Conservation (phyloP, 2,329 filamentous ascomycete species). For the Cladosporium velox region DNA sequence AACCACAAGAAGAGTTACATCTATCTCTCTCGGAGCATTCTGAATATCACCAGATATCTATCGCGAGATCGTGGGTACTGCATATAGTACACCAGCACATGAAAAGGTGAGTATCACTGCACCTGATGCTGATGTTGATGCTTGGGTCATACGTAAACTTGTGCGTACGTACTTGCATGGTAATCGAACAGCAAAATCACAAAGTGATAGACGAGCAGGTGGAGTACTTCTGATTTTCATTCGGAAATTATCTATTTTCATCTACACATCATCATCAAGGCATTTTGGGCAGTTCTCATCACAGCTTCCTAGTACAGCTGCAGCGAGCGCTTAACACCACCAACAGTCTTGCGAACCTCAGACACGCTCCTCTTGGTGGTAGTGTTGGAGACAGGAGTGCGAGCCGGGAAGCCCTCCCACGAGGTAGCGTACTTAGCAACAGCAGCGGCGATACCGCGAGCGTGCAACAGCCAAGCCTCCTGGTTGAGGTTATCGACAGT, state of each 20-base stretch:
- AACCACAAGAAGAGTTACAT: neutral
- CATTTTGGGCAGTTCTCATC: neutral
- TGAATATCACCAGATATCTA: neutral
- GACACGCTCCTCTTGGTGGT: slow-evolving; percentile 20
- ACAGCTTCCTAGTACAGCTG: slow-evolving; percentile 11
- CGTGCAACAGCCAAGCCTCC: slow-evolving; percentile 42
- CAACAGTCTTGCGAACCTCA: slow-evolving; percentile 20
- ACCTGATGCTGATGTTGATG: too few relatives aligned
- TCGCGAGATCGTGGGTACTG: too few relatives aligned
- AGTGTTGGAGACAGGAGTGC: slow-evolving; percentile 9
- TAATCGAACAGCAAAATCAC: too few relatives aligned
- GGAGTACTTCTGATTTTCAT: too few relatives aligned
- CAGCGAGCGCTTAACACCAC: slow-evolving; percentile 16
- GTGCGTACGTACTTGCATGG: too few relatives aligned
- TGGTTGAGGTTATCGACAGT: slow-evolving; percentile 38
- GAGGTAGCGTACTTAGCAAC: slow-evolving; percentile 39
- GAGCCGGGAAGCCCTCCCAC: slow-evolving; percentile 40
- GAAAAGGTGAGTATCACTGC: too few relatives aligned
- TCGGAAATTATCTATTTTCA: neutral
- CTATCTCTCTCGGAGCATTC: neutral
- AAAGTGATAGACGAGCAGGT: too few relatives aligned
- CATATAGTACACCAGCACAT: too few relatives aligned
- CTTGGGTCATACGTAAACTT: too few relatives aligned
- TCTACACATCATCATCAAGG: slow-evolving; percentile 9
- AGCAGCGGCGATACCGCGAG: slow-evolving; percentile 40